Evolutionary conservation across 2,329 filamentous ascomycete genomes (phyloP), one percentile per base, ranked within the genome.

Genomic region (Aspergillus sp.): DNA sequence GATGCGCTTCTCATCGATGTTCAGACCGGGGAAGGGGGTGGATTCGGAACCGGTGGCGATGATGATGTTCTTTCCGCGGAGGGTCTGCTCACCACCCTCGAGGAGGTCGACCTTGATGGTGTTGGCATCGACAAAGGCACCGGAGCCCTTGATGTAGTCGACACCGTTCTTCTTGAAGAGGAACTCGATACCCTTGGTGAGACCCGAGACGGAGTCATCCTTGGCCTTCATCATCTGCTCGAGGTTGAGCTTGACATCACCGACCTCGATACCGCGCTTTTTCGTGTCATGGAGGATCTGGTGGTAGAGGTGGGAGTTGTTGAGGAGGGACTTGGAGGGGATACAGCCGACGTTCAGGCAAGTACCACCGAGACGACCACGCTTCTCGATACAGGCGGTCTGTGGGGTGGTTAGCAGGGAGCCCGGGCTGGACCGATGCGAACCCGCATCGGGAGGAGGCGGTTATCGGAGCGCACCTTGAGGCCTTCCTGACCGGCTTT

Each of bases 291-390:
- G 93, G 56, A 95, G 84, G 70, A 96, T 88, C 78, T 92, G 88
- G 81, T 97, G 93, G 82, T 97, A 97, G 56, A 97, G 84, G 76
- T 96, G 91, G 66, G 94, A 96, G 83, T 97, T 97, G 86, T 97
- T 99, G 75, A 99, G 89, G 64, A 99, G 90, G 58, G 94, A 96
- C 79, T 99, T 99, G 61, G 94, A 99, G 62, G 94, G 94, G 72
- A 99, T 99, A 79, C 94, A 99, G 78, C 94, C 94, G 70, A 99
- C 94, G 75, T 99, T 99, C 69, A 99, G 80, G 81, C 94, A 99
- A 68, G 94, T 99, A 73, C 94, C 94, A 68, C 94, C 94, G 66
- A 99, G 86, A 55, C 85, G 82, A 64, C 94, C 94, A 72, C 94
- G 90, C 84, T 99, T 99, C 80, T 99, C 94, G 79, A 99, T 95